Evolutionary conservation across 192 early-diverging fungal species (phyloP).

Genomic region (Entophlyctis helioformis): DNA sequence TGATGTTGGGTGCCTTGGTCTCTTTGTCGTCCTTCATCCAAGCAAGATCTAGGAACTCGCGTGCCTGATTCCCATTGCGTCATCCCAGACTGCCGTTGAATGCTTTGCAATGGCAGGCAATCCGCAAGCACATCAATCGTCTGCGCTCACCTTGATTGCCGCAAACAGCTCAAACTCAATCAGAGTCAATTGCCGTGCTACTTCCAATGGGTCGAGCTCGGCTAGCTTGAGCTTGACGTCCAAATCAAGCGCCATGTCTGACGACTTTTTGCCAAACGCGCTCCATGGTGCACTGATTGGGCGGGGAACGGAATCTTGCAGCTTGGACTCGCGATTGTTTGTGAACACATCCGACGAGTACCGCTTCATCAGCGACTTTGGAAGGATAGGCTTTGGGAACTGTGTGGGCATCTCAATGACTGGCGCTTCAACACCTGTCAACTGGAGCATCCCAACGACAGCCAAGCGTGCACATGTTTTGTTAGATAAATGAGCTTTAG

Average conservation of each 20-base stretch:
- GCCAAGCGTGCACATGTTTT: too few species aligned
- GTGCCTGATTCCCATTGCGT: conserved; percentile 5
- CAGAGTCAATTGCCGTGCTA: conserved; percentile 43
- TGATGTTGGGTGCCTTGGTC: conserved; percentile 34
- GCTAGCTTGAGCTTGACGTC: conserved; percentile 24
- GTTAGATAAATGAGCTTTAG: too few species aligned
- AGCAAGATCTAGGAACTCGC: conserved; percentile 36
- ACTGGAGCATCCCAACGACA: too few species aligned
- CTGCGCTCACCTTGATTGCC: conserved; percentile 29
- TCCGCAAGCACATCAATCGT: too few species aligned
- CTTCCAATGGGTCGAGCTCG: conserved; percentile 41
- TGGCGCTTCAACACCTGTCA: neutral
- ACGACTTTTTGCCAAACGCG: conserved; percentile 4
- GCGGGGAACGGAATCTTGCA: neutral
- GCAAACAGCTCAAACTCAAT: conserved; percentile 42
- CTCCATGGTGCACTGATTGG: conserved; percentile 5
- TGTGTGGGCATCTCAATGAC: conserved; percentile 3
- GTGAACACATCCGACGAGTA: conserved; percentile 14
- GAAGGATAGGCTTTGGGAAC: conserved; percentile 38
- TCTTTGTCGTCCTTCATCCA: conserved; percentile 54
- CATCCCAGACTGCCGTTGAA: neutral
- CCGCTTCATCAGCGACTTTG: conserved; percentile 23
- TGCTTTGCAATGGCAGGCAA: too few species aligned
- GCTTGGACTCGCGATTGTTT: neutral
- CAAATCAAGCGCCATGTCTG: conserved; percentile 3